Percentiles rank a stretch among this genome's conserved stretches.
These are phyloP conservation scores for Botrytis cinerea DNA, from an alignment of 2,329 filamentous ascomycete species.

Conservation along the genomic window DNA sequence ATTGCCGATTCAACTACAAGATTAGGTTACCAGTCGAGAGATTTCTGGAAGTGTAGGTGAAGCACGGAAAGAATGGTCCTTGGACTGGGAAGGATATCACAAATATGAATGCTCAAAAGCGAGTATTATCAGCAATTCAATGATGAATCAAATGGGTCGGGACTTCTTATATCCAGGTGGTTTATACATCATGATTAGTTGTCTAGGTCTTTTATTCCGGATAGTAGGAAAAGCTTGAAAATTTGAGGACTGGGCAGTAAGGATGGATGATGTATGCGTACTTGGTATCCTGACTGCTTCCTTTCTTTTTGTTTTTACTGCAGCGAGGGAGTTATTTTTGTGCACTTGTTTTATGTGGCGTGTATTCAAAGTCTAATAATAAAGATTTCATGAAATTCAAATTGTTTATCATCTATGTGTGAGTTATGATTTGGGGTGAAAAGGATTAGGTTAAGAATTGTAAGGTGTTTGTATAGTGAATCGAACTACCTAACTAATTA, in stretches of 20 bases:
- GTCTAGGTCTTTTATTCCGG: not conserved
- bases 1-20: not conserved
- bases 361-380: conserved; percentile 12
- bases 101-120: conserved; percentile 4
- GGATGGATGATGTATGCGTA: conserved; percentile 16
- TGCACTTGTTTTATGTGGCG: conserved; percentile 2
- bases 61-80: conserved; percentile 8
- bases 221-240: not conserved
- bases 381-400: conserved; percentile 6
- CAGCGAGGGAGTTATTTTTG: conserved; percentile 9
- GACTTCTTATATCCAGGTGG: conserved; percentile 1
- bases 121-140: not conserved
- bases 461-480: not conserved
- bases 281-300: conserved; percentile 1
- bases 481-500: not conserved
- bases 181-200: conserved; percentile 14
- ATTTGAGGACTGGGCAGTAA: not conserved
- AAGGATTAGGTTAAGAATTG: not conserved
- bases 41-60: conserved; percentile 17
- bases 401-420: not conserved
- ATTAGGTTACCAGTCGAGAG: not conserved
- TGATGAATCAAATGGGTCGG: not conserved
- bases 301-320: not conserved
- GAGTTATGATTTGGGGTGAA: not conserved
- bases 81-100: not conserved